Evolutionary conservation across 2,329 filamentous ascomycete species (phyloP).

Genomic region (Leptographium flavum): DNA sequence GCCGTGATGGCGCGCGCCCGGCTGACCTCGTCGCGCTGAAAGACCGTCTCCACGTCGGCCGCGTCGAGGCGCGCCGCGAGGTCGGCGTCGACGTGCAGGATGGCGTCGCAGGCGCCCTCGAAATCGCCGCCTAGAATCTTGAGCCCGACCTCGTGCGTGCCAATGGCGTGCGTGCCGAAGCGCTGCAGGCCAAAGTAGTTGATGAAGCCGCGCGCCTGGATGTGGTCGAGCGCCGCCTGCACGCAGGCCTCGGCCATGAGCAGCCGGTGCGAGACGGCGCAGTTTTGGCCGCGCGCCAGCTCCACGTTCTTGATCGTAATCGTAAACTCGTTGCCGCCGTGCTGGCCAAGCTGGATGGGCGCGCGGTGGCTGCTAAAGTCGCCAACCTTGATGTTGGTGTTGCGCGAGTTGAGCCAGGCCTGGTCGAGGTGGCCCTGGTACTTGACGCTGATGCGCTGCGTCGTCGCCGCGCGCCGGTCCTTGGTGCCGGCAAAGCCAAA

Average conservation of each 20-base stretch:
- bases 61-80: slow-evolving; percentile 28
- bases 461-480: slow-evolving; percentile 74
- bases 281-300: slow-evolving; percentile 32
- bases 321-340: slow-evolving; percentile 81
- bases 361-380: slow-evolving; percentile 66
- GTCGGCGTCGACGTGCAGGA: slow-evolving; percentile 58
- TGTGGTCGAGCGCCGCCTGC: slow-evolving; percentile 45
- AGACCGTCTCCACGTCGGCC: slow-evolving; percentile 28
- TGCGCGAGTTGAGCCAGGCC: slow-evolving; percentile 47
- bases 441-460: slow-evolving; percentile 61
- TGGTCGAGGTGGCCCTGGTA: slow-evolving; percentile 42
- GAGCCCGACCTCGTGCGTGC: slow-evolving; percentile 74
- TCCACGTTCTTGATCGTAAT: slow-evolving; percentile 81
- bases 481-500: slow-evolving; percentile 77
- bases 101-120: slow-evolving; percentile 61
- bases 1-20: slow-evolving; percentile 66
- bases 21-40: slow-evolving; percentile 60
- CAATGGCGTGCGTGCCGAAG: slow-evolving; percentile 76
- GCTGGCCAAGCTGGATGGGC: slow-evolving; percentile 67
- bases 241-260: slow-evolving; percentile 34
- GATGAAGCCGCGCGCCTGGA: slow-evolving; percentile 69
- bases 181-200: slow-evolving; percentile 98
- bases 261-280: slow-evolving; percentile 32
- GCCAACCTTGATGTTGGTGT: slow-evolving; percentile 52
- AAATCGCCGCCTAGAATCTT: slow-evolving; percentile 74